Conservation (phyloP, 2,329 filamentous ascomycete genomes). For the Ceratocystis destructans region DNA sequence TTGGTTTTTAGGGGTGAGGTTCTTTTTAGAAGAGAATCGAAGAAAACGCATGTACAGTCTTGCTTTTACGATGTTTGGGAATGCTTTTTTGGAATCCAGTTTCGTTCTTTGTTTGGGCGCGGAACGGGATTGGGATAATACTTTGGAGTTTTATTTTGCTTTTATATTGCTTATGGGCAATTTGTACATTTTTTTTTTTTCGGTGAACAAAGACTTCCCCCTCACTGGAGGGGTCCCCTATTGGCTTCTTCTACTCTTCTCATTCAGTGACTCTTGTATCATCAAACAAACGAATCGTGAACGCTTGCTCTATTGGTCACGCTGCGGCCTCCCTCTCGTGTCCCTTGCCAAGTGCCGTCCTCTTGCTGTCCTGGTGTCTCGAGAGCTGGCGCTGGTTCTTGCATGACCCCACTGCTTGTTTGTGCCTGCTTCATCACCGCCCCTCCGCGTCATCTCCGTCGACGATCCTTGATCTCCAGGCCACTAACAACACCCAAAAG, state of each 20-base stretch:
- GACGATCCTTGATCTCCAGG: not conserved
- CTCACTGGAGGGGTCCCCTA: no score
- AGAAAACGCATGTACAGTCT: constrained; percentile 18
- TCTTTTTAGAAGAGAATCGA: constrained; percentile 8
- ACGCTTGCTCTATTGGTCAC: no score
- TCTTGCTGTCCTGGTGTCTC: no score
- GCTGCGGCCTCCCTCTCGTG: no score
- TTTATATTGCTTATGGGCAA: not conserved
- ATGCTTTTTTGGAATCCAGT: constrained; percentile 1
- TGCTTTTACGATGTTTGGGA: constrained; percentile 16
- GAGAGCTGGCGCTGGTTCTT: no score
- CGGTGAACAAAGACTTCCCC: no score
- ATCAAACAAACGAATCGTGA: no score
- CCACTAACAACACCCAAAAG: not conserved
- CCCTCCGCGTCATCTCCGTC: not conserved
- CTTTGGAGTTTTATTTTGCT: constrained; percentile 12
- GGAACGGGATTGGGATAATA: not conserved
- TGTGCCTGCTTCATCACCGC: constrained; percentile 1
- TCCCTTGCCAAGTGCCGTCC: no score
- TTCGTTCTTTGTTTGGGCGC: not conserved
- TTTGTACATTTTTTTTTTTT: not conserved
- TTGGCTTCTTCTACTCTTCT: no score
- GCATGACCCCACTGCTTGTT: not conserved
- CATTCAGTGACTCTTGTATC: no score
- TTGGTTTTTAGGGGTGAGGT: not conserved